Conservation (phyloP, 495 filamentous ascomycete genomes). For the Aspergillus carlsbadensis region DNA sequence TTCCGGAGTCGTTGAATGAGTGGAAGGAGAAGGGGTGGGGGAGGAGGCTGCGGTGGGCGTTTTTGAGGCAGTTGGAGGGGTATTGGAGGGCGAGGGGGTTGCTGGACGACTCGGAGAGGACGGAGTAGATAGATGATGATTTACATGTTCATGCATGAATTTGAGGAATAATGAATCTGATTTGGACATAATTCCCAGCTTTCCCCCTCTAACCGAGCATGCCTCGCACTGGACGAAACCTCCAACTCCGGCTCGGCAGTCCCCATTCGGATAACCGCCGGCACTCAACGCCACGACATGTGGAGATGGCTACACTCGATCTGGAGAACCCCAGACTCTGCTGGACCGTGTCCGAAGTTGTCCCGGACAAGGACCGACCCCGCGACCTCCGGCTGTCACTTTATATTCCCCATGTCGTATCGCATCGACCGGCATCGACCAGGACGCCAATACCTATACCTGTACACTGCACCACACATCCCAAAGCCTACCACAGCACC, state of each 20-base stretch:
- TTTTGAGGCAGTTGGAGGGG: slow-evolving; percentile 8
- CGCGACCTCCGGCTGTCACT: no score
- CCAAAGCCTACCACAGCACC: no score
- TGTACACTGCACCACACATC: no score
- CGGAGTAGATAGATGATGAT: neutral
- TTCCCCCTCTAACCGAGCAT: neutral
- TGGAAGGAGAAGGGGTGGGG: slow-evolving; percentile 11
- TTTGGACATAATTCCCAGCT: neutral
- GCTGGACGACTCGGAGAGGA: neutral
- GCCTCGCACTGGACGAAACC: no score
- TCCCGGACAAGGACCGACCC: neutral
- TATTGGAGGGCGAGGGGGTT: slow-evolving; percentile 1
- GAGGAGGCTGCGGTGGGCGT: neutral
- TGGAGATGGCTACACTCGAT: neutral
- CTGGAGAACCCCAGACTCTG: neutral
- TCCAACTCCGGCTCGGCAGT: neutral
- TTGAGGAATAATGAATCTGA: neutral
- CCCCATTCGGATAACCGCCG: slow-evolving; percentile 3
- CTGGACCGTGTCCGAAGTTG: no score
- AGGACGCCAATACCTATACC: no score
- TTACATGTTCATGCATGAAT: neutral
- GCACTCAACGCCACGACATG: neutral
- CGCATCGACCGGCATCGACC: no score
- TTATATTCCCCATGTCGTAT: no score
- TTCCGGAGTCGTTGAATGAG: neutral